Conservation (phyloP, 2,329 filamentous ascomycete species). For the Aspergillus brunneoviolaceus region DNA sequence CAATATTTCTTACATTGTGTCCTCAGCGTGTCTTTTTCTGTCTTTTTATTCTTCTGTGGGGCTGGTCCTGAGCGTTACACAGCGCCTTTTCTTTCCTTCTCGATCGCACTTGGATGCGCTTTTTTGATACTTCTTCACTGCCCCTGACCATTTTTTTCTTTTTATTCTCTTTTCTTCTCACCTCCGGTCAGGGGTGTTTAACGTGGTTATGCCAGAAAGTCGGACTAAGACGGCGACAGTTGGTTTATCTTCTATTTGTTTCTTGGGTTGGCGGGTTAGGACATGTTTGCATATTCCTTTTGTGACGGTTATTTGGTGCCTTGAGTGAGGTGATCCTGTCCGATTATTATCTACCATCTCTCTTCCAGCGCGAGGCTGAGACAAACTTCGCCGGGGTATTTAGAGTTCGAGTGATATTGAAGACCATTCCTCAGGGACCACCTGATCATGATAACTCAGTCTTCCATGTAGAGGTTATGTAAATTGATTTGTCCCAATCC, state of each 20-base stretch:
- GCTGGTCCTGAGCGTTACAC: slow-evolving; percentile 37
- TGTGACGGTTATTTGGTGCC: slow-evolving; percentile 22
- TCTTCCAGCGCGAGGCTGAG: slow-evolving; percentile 25
- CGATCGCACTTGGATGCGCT: slow-evolving; percentile 23
- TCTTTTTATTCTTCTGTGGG: slow-evolving; percentile 34
- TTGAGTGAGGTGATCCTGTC: slow-evolving; percentile 10
- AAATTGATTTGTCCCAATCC: neutral
- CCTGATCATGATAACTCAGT: slow-evolving; percentile 4
- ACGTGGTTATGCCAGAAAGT: slow-evolving; percentile 44
- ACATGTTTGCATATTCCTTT: slow-evolving; percentile 25
- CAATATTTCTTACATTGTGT: slow-evolving; percentile 17
- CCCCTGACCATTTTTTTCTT: slow-evolving; percentile 23
- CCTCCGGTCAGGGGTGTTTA: slow-evolving; percentile 30
- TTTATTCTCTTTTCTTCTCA: slow-evolving; percentile 21
- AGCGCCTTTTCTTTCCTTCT: slow-evolving; percentile 10
- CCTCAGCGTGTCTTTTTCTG: slow-evolving; percentile 17
- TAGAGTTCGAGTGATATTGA: slow-evolving; percentile 8
- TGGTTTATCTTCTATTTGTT: slow-evolving; percentile 40
- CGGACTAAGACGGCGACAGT: slow-evolving; percentile 39
- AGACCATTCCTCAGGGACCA: slow-evolving; percentile 6
- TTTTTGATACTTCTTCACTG: slow-evolving; percentile 15
- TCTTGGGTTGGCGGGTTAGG: slow-evolving; percentile 37
- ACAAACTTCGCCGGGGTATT: slow-evolving; percentile 23
- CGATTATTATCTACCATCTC: slow-evolving; percentile 14
- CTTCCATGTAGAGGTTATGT: neutral